Percentiles rank a stretch among this genome's conserved stretches.
These are phyloP conservation scores for Polyplosphaeria fusca DNA, from an alignment of 495 filamentous ascomycete species.

Conservation along the genomic window DNA sequence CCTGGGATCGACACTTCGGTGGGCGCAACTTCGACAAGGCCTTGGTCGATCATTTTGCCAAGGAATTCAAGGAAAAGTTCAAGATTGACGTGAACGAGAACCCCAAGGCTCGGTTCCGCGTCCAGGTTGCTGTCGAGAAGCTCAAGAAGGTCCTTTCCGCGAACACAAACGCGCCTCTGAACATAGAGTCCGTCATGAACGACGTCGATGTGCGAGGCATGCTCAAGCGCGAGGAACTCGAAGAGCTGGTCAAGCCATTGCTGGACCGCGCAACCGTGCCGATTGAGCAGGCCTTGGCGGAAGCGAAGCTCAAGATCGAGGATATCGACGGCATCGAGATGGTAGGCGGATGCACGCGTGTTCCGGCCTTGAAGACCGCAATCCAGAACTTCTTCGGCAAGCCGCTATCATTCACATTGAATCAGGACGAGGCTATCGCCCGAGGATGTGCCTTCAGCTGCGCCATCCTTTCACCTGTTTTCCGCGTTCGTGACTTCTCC, in stretches of 20 bases:
- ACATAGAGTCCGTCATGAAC: constrained; percentile 98
- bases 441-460: constrained; percentile 97
- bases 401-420: constrained; percentile 89
- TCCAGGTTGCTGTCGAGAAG: constrained; percentile 88
- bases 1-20: constrained; percentile 94
- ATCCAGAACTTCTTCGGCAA: constrained; percentile 91
- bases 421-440: constrained; percentile 96
- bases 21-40: constrained; percentile 96
- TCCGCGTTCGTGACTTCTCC: constrained; percentile 97
- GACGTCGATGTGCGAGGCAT: constrained; percentile 86
- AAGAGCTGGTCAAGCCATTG: constrained; percentile 82
- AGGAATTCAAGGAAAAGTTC: constrained; percentile 66
- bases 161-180: constrained; percentile 89
- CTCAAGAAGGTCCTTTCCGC: constrained; percentile 98
- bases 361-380: constrained; percentile 85
- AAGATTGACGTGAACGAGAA: constrained; percentile 69
- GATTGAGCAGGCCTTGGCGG: constrained; percentile 83
- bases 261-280: constrained; percentile 69
- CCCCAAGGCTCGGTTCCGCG: constrained; percentile 81
- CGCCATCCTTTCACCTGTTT: constrained; percentile 94
- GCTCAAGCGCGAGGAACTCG: constrained; percentile 91
- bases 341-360: constrained; percentile 91
- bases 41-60: constrained; percentile 87
- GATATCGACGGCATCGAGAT: constrained; percentile 95
- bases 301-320: constrained; percentile 82